These are phyloP conservation scores for Solanum raphanifolium DNA, from an alignment of 257 asterid species.

Conservation along the genomic window DNA sequence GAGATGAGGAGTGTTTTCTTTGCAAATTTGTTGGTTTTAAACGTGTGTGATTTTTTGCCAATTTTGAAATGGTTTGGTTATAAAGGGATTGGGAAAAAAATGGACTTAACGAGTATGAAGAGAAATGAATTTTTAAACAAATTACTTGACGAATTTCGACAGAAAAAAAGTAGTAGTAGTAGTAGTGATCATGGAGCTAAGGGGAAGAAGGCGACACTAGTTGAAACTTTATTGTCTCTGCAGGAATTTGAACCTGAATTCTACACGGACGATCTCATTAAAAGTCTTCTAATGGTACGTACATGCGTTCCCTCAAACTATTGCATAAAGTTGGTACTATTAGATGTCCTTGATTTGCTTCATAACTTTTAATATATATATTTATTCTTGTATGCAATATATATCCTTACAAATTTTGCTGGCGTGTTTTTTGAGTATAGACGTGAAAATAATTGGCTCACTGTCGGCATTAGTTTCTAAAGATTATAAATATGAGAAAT, in stretches of 20 bases:
- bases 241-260: constrained; percentile 15
- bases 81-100: constrained; percentile 33
- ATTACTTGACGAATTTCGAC: neutral
- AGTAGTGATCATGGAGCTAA: neutral
- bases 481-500: neutral
- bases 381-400: too few species aligned
- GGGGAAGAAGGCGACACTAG: constrained; percentile 4
- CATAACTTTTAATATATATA: neutral
- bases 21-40: neutral
- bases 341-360: neutral
- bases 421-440: neutral
- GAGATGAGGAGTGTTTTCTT: constrained; percentile 15
- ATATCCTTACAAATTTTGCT: neutral
- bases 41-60: constrained; percentile 47
- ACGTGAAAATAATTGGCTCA: too few species aligned
- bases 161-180: neutral
- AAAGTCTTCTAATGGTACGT: constrained; percentile 19
- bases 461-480: too few species aligned
- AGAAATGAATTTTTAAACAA: constrained; percentile 28
- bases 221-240: constrained; percentile 12
- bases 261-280: constrained; percentile 14
- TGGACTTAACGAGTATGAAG: constrained; percentile 9
- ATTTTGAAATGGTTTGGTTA: constrained; percentile 46
- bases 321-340: neutral
- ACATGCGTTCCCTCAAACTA: neutral